These are phyloP conservation scores for Penicillium sp. DNA, from an alignment of 2,329 filamentous ascomycete genomes.

Conservation along the genomic window DNA sequence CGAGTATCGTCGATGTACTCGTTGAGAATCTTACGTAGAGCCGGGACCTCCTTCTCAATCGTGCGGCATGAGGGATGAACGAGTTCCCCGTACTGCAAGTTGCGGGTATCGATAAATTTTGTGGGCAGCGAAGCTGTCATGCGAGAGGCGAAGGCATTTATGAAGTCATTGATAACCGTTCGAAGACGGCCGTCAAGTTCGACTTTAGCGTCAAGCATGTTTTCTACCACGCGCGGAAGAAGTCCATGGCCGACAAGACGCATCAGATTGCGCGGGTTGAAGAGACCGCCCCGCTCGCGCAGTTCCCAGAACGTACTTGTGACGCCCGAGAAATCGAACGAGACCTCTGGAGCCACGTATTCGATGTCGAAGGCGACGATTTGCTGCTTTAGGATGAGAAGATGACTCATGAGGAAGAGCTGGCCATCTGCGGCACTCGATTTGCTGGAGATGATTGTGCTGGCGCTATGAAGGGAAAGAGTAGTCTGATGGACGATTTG, in stretches of 20 bases:
- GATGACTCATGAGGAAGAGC: constrained; percentile 91
- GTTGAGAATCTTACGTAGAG: constrained; percentile 60
- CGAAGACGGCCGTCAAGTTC: constrained; percentile 67
- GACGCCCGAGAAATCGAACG: constrained; percentile 68
- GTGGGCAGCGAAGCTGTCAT: constrained; percentile 57
- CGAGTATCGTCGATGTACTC: constrained; percentile 68
- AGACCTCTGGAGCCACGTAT: constrained; percentile 66
- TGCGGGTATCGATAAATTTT: constrained; percentile 44
- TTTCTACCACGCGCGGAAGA: constrained; percentile 68
- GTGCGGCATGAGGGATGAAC: constrained; percentile 55
- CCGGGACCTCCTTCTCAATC: constrained; percentile 62
- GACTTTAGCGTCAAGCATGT: constrained; percentile 72
- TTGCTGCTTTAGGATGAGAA: constrained; percentile 93
- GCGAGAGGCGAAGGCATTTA: constrained; percentile 58
- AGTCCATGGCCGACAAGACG: constrained; percentile 61
- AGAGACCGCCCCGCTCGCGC: constrained; percentile 65
- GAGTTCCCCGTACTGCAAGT: constrained; percentile 45
- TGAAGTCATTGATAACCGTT: constrained; percentile 68
- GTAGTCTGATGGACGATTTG: constrained; percentile 91
- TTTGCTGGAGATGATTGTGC: constrained; percentile 68
- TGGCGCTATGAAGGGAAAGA: constrained; percentile 76
- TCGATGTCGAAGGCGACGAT: constrained; percentile 95
- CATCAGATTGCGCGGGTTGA: constrained; percentile 66
- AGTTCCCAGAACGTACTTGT: constrained; percentile 70
- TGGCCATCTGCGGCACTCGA: constrained; percentile 71